A percentile compares a stretch with the other conserved stretches of the same genome.
phyloP scores from a whole-genome alignment of 108 stramenopile species.

The Nannochloropsis salina region DNA sequence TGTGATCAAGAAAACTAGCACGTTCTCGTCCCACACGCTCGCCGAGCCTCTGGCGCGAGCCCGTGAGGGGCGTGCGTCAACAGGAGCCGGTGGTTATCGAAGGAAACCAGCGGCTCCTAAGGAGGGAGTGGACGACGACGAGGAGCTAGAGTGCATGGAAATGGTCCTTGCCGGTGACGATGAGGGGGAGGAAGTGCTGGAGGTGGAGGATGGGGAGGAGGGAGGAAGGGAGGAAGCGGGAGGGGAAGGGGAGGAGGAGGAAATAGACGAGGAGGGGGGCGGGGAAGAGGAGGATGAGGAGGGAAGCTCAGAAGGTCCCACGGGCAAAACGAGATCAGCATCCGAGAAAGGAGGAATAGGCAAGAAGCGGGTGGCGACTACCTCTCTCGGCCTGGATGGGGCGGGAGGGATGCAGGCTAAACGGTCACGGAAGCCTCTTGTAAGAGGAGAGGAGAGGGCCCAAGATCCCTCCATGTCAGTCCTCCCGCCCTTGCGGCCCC shows the following conservation, averaged over 20 bases:
- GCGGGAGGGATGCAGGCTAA: too few relatives aligned
- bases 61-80: background rate
- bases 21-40: background rate
- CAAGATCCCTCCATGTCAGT: background rate
- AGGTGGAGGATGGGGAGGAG: background rate
- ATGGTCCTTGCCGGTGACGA: background rate
- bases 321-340: too few relatives aligned
- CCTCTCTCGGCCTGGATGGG: background rate
- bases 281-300: too few relatives aligned
- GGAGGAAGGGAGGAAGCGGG: background rate
- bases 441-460: background rate
- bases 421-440: too few relatives aligned
- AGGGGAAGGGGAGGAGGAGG: background rate
- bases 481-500: background rate
- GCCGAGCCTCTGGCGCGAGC: background rate
- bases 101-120: background rate
- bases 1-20: background rate
- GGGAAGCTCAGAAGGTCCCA: too few relatives aligned
- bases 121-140: background rate
- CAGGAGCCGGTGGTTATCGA: background rate
- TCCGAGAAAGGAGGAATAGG: too few relatives aligned
- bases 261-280: background rate
- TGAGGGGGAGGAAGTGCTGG: background rate
- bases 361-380: background rate
- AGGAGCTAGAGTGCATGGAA: slow-evolving; percentile 10